Evolutionary conservation across 2,329 filamentous ascomycete species (phyloP), one percentile per base, ranked within the genome.

Genomic region (Monosporascus sp.): DNA sequence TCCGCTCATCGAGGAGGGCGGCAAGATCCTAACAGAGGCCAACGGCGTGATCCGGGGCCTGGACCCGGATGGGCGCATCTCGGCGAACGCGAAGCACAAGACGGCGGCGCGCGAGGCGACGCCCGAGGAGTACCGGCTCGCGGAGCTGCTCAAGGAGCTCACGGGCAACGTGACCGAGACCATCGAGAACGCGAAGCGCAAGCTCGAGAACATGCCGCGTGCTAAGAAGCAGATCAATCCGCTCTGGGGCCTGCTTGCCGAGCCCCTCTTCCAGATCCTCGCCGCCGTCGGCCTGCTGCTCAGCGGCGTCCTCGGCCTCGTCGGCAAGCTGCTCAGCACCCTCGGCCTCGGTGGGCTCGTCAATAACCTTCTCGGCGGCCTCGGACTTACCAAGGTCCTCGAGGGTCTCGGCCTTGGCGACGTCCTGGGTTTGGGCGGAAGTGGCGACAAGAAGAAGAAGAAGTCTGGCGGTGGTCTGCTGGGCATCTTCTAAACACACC

Each of bases 141-240:
- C 92, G 5, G 91, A 96, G 54, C 75, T 86, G 9, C 82, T 96
- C 61, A 95, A 96, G 77, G 90, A 91, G 74, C 79, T 96, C 55
- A 93, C 91, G 0, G 86, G 86, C 20, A 86, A 84, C 26, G 88
- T 97, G 22, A 86, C 88, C 47, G 85, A 86, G 64, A 90, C 87
- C 24, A 93, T 97, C 62, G 91, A 97, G 66, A 86, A 87, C 58
- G 88, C 89, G 26, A 94, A 92, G 83, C 89, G 87, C 76, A 89
- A 89, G 77, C 88, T 96, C 56, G 85, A 88, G 65, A 88, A 89
- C 66, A 94, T 96, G 89, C 91, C 92, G 6, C 88, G 95, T 61
- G 92, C 91, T 44, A 95, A 96, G 86, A 93, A 96, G 80, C 86
- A 93, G 77, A 80, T 96, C 56, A 96, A 93, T 75, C 91, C 92